phyloP scores from a whole-genome alignment of 2,329 filamentous ascomycete species.

The Penicillium fuscoglaucum region DNA sequence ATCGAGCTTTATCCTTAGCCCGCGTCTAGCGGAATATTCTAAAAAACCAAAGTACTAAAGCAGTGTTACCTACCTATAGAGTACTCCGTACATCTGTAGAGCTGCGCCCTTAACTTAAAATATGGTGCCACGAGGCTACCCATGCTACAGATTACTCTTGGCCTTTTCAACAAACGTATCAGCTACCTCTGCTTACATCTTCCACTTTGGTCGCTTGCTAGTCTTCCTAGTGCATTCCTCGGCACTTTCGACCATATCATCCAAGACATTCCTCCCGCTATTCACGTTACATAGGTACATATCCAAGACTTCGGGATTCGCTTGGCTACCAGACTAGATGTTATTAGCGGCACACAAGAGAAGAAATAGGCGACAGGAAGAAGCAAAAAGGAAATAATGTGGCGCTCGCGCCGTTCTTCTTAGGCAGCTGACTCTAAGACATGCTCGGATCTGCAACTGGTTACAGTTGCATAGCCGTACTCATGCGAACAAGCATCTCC shows the following conservation, averaged over 20 bases:
- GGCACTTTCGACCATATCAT: not conserved
- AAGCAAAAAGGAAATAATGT: not conserved
- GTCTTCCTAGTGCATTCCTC: not conserved
- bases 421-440: not conserved
- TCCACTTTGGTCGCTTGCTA: not conserved
- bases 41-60: not conserved
- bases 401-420: not conserved
- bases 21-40: not conserved
- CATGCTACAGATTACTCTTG: not conserved
- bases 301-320: not conserved
- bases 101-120: not conserved
- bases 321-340: not conserved
- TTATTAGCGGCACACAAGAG: not conserved
- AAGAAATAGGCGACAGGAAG: not conserved
- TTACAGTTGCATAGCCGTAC: not conserved
- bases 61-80: not conserved
- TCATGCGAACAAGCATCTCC: not conserved
- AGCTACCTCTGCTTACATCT: not conserved
- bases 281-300: not conserved
- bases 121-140: not conserved
- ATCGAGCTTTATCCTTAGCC: slow-evolving; percentile 31
- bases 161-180: not conserved
- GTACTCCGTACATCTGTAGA: not conserved
- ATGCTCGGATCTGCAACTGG: not conserved
- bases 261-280: not conserved